Evolutionary conservation across 768 basidiomycete genomes (phyloP).

Genomic region (Termitomyces sp.): DNA sequence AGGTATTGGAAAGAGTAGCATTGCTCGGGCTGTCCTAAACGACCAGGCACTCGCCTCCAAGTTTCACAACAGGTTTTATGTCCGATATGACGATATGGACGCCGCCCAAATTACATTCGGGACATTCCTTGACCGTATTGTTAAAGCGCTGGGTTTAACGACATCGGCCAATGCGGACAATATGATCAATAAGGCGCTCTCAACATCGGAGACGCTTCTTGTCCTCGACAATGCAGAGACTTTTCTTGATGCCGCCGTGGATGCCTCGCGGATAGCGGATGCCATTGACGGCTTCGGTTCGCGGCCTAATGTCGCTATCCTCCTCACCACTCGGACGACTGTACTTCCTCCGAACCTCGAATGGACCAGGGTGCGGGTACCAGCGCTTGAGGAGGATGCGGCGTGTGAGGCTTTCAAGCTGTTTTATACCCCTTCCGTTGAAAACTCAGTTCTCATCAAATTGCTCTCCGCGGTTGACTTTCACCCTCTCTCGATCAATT

Average conservation of each 20-base stretch:
- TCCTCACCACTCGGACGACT: constrained; percentile 10
- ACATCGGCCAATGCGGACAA: background rate
- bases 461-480: constrained; percentile 13
- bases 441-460: background rate
- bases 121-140: constrained; percentile 9
- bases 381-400: constrained; percentile 7
- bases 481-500: constrained; percentile 17
- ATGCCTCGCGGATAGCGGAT: constrained; percentile 7
- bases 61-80: constrained; percentile 3
- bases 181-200: background rate
- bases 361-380: constrained; percentile 9
- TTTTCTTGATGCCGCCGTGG: constrained; percentile 8
- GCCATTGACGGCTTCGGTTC: constrained; percentile 12
- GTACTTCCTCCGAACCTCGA: constrained; percentile 8
- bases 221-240: constrained; percentile 17
- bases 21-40: constrained; percentile 3
- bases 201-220: constrained; percentile 7
- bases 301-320: constrained; percentile 7
- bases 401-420: constrained; percentile 10
- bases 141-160: background rate
- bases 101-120: constrained; percentile 2
- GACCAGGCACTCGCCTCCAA: background rate
- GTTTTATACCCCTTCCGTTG: constrained; percentile 5
- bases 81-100: constrained; percentile 11
- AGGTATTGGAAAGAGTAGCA: constrained; percentile 9